Evolutionary conservation across 192 early-diverging fungal species (phyloP), one percentile per base, ranked within the genome.

Genomic region (Coemansia sp.): DNA sequence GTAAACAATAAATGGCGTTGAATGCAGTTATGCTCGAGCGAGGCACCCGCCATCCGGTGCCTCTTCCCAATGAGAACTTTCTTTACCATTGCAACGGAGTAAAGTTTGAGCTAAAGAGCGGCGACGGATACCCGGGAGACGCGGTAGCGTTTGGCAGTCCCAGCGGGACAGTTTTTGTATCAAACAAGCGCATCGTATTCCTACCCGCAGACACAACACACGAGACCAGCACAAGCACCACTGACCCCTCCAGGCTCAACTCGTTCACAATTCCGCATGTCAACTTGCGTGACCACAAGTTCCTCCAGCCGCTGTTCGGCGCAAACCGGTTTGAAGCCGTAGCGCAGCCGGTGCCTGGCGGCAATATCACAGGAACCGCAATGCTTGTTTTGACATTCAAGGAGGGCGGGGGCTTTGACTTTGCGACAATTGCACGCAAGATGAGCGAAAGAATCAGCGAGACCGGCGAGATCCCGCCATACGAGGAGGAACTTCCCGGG

Each of bases 41-140:
- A 28, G 68, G 66, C 10, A 74, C 71, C 13, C 77, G 77, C 52
- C 64, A 80, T 63, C 77, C 77, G 13, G 69, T 71, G 31, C 77
- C 77, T 7, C 66, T 74, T 12, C 77, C 72, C 1, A 66, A 63
- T 21, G 77, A 80, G 59, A 80, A 80, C 63, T 80, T 80, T 63
- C 69, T 80, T 15, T 80, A 80, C 66, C 77, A 80, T 35, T 74
- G 72, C 77, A 75, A 64, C 71, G 77, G 77, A 25, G 77, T 80
- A n/a, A 74, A 71, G 25, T 66, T 80, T 30, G 72, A 75, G 67
- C 77, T 80, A n/a, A 71, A 68, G 26, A 66, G 51, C 55, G 68
- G 68, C 37, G 61, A 64, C 40, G 59, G 60, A 20, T 80, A 80
- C 64, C 77, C 72, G 5, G 77, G 77, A 30, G 63, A 67, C 57